Base-by-base conservation (phyloP, 306 rosid species). In the Fagus crenata region DNA sequence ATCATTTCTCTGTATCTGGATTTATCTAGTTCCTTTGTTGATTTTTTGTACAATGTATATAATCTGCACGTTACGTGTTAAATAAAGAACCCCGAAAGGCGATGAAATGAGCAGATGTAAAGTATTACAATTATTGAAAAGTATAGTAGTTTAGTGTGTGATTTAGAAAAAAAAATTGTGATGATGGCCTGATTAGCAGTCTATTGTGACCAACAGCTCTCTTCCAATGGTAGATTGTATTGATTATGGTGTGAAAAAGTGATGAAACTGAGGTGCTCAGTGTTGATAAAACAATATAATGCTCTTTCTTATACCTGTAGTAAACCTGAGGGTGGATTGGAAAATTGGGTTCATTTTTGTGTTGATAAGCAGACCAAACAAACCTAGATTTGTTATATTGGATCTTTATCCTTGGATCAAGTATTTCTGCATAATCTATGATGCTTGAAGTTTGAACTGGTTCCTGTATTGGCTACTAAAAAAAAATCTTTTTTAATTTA, bases 71-170 rank as follows among this genome's bases (percentile, higher is more conserved):
- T 68, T 79, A 73, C 49, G 22, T 13, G 75, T 81, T 77, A 73
- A 60, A 84, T 71, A 75, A 72, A 74, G 46, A 4, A 32, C 56
- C 77, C 81, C 54, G 76, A 41, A 83, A 84, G 79, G 80, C 71
- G 42, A 58, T 63, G 76, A 60, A 79, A 31, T 41, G 77, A 74
- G 65, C 59, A 71, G 79, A n/a, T 71, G 81, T 84, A 76, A 78
- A 58, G 79, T 42, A 72, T 56, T 72, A 64, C 72, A 69, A 46
- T 75, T 53, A 78, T 69, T 68, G 39, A 68, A 74, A 79, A 53
- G 77, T 56, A 40, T 63, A 18, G 60, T 54, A 46, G 32, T 74
- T 81, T 35, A 55, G 59, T 54, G 55, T 15, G 79, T 70, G 67
- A 80, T 43, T 64, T 36, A 13, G 69, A 33, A 60, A 60, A 5